Evolutionary conservation across 164 flowering plant genomes (phyloP), one percentile per base, ranked within the genome.

Genomic region (grape (Vitis vinifera)): DNA sequence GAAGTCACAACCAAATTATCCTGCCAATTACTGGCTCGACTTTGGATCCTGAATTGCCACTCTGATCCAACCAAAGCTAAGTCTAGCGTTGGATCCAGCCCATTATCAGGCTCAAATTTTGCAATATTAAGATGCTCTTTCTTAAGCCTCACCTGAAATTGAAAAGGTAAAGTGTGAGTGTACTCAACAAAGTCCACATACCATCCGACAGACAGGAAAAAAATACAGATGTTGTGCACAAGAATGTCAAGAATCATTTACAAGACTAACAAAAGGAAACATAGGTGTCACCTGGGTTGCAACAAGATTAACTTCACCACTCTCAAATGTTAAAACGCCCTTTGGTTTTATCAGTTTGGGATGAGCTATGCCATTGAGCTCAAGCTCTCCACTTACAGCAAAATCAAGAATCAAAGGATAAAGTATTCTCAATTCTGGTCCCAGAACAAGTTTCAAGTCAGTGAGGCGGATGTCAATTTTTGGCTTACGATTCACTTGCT

Each of bases 1-100:
- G 98, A 93, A 56, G 97, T 96, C 67, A 96, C 99, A 44, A 89
- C 95, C 81, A 96, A 77, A 75, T 92, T 96, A 55, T 96, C 97
- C 79, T 93, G 99, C 99, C 99, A 96, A 68, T 87, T 90, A 76
- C 97, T 96, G 59, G 97, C 97, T 67, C 94, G 88, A 73, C 99
- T 87, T 83, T 96, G 99, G 71, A 96, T 91, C 79, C 93, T 83
- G 76, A 96, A 87, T 83, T 90, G 98, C 98, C 98, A 93, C 69
- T 96, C 99, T 27, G 98, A 91, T 58, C 99, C 99, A 62, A 96
- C 99, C 81, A 96, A 82, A 68, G 88, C 97, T 62, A 96, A 86
- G 86, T 96, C 98, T 23, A 96, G 81, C 80, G 81, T 77, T 29
- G 99, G 99, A 83, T 96, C 97, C 66, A 96, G 76, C 53, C 99